Base-by-base conservation (phyloP, 306 rosid genomes). In the Cicer cuneatum region DNA sequence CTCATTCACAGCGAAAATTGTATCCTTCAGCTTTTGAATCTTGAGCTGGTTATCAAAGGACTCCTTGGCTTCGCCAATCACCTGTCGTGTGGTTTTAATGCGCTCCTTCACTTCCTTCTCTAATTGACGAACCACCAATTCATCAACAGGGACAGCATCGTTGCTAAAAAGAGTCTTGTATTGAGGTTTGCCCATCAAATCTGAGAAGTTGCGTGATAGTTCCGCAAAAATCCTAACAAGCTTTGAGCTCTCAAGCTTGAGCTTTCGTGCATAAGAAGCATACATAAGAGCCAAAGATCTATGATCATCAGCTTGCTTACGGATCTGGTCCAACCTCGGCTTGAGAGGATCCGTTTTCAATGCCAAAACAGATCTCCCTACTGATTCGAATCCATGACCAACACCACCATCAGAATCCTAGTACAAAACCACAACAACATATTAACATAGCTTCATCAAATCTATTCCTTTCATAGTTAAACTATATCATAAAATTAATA, bases 61-160 rank as follows among this genome's bases (percentile, higher is more conserved):
- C 73, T 93, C 97, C 77, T 93, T 93, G 19, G 98, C 96, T 57
- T 93, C 98, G 1, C 93, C 58, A 0, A 93, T 85, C 78, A 89
- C 90, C 80, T 89, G 98, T 8, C 98, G 87, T 0, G 98, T 93
- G 46, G 84, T 82, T 69, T 87, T 90, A 42, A 93, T 93, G 0
- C 96, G 81, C 86, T 90, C 97, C 78, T 93, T 93, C 64, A 93
- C 98, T 72, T 93, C 98, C 84, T 93, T 93, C 80, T 93, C 98
- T 76, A 93, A 83, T 65, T 86, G 96, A 14, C 96, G 96, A 82
- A 93, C 53, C 42, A 80, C 76, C 3, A 90, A 80, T 72, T 93
- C 98, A 16, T 93, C 97, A 35, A 87, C 81, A 33, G 91, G 82
- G 38, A 51, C 53, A 2, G 80, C 87, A 12, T 90, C 97, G 35